Conservation (phyloP, 345 rosid genomes). For the Euphorbia peplus region DNA sequence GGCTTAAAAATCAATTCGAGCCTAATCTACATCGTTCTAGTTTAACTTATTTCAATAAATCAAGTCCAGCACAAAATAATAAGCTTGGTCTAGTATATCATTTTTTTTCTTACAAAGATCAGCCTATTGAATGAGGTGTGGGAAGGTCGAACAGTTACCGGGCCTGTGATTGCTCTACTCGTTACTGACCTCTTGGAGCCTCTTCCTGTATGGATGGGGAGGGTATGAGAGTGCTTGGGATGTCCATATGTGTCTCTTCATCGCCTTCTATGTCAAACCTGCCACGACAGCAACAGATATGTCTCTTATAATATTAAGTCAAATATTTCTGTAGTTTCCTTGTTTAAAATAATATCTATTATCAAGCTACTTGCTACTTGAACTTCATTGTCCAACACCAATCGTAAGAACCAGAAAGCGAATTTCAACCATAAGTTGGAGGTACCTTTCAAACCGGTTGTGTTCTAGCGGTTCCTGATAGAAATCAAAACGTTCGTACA, state of each 20-base stretch:
- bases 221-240: constrained; percentile 43
- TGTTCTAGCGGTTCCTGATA: constrained; percentile 46
- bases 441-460: constrained; percentile 65
- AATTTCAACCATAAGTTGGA: background rate
- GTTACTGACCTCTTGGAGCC: constrained; percentile 45
- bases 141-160: no score
- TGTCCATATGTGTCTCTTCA: constrained; percentile 52
- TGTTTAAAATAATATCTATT: background rate
- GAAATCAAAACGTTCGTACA: constrained; percentile 55
- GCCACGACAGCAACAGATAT: constrained; percentile 21
- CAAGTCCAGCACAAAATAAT: no score
- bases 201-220: constrained; percentile 49
- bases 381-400: constrained; percentile 1
- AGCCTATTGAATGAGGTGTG: no score
- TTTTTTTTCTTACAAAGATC: no score
- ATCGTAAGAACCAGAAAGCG: background rate
- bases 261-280: constrained; percentile 80
- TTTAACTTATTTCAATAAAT: no score
- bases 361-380: background rate
- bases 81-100: no score
- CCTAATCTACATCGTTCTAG: no score
- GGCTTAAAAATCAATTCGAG: no score
- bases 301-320: background rate
- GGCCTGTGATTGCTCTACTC: no score
- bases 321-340: background rate